These are phyloP conservation scores for Nakazawaea sp. DNA, from an alignment of 805 yeast species.

Conservation along the genomic window DNA sequence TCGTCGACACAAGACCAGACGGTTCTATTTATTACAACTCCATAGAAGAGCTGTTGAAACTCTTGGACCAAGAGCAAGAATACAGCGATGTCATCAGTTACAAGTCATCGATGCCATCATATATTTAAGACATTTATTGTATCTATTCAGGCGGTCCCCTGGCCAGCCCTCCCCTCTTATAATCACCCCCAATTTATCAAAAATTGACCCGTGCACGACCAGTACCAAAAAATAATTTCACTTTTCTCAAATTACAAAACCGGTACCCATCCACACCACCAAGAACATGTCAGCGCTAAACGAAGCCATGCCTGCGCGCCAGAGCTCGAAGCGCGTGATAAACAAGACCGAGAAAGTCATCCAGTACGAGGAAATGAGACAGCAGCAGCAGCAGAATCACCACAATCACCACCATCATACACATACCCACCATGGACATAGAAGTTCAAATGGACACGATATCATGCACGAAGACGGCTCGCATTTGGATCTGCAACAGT, in stretches of 20 bases:
- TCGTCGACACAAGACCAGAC: background rate
- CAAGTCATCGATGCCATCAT: background rate
- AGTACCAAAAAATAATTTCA: too few relatives aligned
- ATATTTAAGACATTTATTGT: too few relatives aligned
- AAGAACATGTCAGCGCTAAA: too few relatives aligned
- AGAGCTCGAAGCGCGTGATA: slow-evolving; percentile 11
- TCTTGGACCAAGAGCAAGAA: slow-evolving; percentile 1
- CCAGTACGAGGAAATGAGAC: slow-evolving; percentile 3
- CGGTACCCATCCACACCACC: too few relatives aligned
- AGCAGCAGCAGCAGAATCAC: slow-evolving; percentile 1
- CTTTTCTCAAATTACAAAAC: background rate
- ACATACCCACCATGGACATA: background rate
- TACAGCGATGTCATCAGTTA: slow-evolving; percentile 1
- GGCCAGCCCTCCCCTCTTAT: too few relatives aligned
- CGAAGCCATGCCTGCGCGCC: slow-evolving; percentile 6
- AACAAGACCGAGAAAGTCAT: slow-evolving; percentile 8
- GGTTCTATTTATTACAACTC: background rate
- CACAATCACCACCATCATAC: background rate
- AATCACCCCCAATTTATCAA: too few relatives aligned
- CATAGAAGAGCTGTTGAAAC: slow-evolving; percentile 3
- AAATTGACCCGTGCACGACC: too few relatives aligned
- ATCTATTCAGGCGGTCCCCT: too few relatives aligned
- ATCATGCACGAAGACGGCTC: background rate
- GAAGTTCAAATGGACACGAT: background rate
- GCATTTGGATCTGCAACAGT: background rate